A percentile compares a stretch with the other conserved stretches of the same genome.
These are phyloP conservation scores for Draba incana DNA, from an alignment of 345 rosid genomes.

Conservation along the genomic window DNA sequence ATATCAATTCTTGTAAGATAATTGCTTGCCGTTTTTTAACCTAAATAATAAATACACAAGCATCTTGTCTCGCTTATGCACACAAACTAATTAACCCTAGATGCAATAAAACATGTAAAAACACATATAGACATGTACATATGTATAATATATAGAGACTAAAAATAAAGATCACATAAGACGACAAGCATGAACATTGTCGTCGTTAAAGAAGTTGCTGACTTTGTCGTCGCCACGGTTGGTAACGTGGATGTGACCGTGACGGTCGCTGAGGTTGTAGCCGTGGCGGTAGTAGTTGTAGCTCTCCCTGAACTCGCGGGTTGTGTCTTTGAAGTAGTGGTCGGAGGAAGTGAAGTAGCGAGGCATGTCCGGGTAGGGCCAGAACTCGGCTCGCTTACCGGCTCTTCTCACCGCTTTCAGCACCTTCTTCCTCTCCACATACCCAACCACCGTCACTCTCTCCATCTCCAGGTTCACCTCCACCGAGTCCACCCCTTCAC, in stretches of 20 bases:
- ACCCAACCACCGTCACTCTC: constrained; percentile 81
- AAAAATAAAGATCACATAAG: constrained; percentile 57
- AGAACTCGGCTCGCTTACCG: constrained; percentile 91
- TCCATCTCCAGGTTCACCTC: constrained; percentile 77
- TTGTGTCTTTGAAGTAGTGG: constrained; percentile 76
- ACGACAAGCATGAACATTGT: constrained; percentile 83
- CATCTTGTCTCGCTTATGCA: neutral
- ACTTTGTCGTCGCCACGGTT: constrained; percentile 89
- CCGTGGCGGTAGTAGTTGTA: constrained; percentile 88
- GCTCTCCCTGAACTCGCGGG: constrained; percentile 78
- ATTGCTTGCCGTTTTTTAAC: too few species aligned
- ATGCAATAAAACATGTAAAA: neutral
- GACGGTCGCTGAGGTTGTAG: constrained; percentile 70
- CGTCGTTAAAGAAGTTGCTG: constrained; percentile 93
- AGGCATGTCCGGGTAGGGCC: constrained; percentile 86
- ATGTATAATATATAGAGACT: neutral
- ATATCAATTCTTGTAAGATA: too few species aligned
- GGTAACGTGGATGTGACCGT: constrained; percentile 69
- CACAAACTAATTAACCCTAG: neutral
- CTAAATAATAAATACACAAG: too few species aligned
- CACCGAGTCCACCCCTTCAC: constrained; percentile 78
- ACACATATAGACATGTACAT: neutral
- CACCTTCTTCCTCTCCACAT: constrained; percentile 87
- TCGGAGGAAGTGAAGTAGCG: constrained; percentile 74
- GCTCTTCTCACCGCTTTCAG: constrained; percentile 81